These are phyloP conservation scores for Incumbomyces lentus DNA, from an alignment of 2,329 filamentous ascomycete species.

Conservation along the genomic window DNA sequence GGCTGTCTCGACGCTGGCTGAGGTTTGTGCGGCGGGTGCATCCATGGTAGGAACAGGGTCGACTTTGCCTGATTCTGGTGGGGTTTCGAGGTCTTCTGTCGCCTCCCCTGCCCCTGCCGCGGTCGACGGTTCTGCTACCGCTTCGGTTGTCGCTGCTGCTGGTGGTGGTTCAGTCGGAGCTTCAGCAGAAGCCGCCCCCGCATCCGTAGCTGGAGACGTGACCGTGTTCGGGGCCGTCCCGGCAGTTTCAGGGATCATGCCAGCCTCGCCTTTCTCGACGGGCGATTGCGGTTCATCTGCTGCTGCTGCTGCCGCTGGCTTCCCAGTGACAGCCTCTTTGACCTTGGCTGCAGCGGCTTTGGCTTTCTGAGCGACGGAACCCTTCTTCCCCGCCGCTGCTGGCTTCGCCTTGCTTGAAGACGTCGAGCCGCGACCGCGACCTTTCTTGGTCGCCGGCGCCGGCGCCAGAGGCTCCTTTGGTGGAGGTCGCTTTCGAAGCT, in stretches of 20 bases:
- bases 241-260: constrained; percentile 6
- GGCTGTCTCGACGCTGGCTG: constrained; percentile 8
- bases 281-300: background rate
- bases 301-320: background rate
- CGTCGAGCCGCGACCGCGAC: constrained; percentile 20
- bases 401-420: constrained; percentile 13
- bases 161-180: too few species aligned
- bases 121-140: background rate
- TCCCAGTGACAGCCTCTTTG: constrained; percentile 18
- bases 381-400: constrained; percentile 3
- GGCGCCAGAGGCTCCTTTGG: constrained; percentile 38
- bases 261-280: constrained; percentile 3
- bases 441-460: constrained; percentile 38
- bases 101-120: background rate
- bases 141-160: background rate
- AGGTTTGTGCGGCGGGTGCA: constrained; percentile 17
- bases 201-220: background rate
- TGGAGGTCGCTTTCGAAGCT: constrained; percentile 54
- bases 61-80: constrained; percentile 9
- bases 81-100: constrained; percentile 6
- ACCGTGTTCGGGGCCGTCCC: constrained; percentile 4
- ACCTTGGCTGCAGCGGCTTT: constrained; percentile 26
- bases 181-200: background rate
- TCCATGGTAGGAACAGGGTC: constrained; percentile 22
- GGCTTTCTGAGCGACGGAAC: constrained; percentile 16